Evolutionary conservation across 1,284 basidiomycete species (phyloP).

Genomic region (Pseudozyma hubeiensis): DNA sequence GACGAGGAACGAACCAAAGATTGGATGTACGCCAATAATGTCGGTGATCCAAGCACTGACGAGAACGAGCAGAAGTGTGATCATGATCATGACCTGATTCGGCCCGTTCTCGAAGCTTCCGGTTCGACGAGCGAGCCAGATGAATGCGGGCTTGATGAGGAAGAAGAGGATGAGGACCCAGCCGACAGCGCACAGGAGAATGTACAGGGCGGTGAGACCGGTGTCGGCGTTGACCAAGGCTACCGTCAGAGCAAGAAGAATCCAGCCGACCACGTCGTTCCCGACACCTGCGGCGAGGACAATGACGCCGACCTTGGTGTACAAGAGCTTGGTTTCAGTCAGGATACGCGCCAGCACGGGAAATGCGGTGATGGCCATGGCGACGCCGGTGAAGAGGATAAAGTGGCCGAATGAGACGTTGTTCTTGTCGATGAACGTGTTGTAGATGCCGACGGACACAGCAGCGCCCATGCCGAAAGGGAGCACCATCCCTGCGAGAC

Average conservation of each 20-base stretch:
- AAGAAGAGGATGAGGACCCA: conserved; percentile 85
- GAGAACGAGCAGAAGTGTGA: conserved; percentile 80
- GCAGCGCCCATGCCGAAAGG: conserved; percentile 88
- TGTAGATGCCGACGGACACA: conserved; percentile 82
- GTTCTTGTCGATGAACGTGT: conserved; percentile 77
- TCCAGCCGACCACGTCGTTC: conserved; percentile 81
- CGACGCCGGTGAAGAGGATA: conserved; percentile 91
- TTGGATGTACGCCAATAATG: conserved; percentile 88
- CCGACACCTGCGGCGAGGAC: conserved; percentile 90
- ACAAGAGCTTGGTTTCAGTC: conserved; percentile 76
- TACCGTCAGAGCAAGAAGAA: conserved; percentile 81
- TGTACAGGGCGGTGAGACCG: conserved; percentile 80
- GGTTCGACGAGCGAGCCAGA: conserved; percentile 80
- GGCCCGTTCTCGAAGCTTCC: conserved; percentile 82
- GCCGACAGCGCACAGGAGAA: conserved; percentile 82
- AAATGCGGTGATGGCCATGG: conserved; percentile 87
- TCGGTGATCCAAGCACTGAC: conserved; percentile 86
- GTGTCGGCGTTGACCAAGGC: conserved; percentile 86
- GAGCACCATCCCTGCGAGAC: conserved; percentile 76
- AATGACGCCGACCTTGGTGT: conserved; percentile 91
- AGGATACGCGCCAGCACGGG: conserved; percentile 82
- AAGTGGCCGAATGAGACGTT: conserved; percentile 83
- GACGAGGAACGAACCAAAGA: conserved; percentile 85
- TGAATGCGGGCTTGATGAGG: conserved; percentile 75
- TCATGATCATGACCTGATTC: conserved; percentile 81